Evolutionary conservation across 495 filamentous ascomycete species (phyloP).

Genomic region (Bacidia gigantensis): DNA sequence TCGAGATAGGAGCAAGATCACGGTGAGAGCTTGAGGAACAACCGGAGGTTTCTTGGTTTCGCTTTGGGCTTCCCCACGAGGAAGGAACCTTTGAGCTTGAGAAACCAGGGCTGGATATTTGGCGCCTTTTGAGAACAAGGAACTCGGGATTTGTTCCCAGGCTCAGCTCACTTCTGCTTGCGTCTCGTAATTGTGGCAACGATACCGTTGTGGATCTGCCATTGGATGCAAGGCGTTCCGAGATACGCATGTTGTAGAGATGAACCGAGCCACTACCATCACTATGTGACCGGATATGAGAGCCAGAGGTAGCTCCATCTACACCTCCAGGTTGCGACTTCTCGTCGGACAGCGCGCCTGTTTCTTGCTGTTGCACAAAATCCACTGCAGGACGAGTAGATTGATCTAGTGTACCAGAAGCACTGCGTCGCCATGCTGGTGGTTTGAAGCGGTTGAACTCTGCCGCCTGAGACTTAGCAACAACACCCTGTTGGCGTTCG

Average conservation of each 20-base stretch:
- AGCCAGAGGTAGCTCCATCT: constrained; percentile 8
- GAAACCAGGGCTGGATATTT: constrained; percentile 7
- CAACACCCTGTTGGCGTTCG: too few relatives aligned
- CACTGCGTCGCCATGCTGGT: background rate
- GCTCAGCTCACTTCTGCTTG: constrained; percentile 3
- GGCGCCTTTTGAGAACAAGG: constrained; percentile 7
- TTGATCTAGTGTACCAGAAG: background rate
- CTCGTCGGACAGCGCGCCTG: constrained; percentile 3
- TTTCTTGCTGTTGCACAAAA: background rate
- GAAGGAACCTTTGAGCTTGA: background rate
- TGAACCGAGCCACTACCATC: constrained; percentile 8
- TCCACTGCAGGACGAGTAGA: background rate
- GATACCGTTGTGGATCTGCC: constrained; percentile 4
- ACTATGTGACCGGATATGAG: constrained; percentile 5
- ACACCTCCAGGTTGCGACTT: constrained; percentile 9
- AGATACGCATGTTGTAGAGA: constrained; percentile 15
- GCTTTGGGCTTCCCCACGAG: constrained; percentile 4
- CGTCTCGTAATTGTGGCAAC: constrained; percentile 5
- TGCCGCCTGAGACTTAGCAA: too few relatives aligned
- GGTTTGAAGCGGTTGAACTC: background rate
- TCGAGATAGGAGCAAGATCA: background rate
- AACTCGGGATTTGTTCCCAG: constrained; percentile 1
- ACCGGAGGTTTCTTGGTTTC: constrained; percentile 6
- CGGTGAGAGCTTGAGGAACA: constrained; percentile 8
- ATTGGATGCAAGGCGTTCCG: constrained; percentile 11